phyloP scores from a whole-genome alignment of 1,139 yeast genomes.

The Sugiyamaella grinbergsii region DNA sequence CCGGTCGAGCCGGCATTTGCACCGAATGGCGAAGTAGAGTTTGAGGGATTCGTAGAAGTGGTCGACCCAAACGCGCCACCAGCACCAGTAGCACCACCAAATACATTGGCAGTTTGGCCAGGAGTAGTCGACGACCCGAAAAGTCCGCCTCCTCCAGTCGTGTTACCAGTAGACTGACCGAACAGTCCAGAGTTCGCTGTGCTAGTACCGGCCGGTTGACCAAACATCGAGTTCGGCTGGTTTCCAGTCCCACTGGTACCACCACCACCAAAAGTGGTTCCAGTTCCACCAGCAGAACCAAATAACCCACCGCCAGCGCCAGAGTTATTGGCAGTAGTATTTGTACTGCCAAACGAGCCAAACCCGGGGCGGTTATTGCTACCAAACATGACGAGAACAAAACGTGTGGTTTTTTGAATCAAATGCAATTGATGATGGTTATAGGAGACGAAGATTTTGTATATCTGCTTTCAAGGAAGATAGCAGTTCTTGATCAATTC shows the following conservation, averaged over 20 bases:
- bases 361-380: slow-evolving; percentile 29
- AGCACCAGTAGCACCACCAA: slow-evolving; percentile 25
- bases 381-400: slow-evolving; percentile 35
- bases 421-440: no score
- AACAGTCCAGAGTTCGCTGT: slow-evolving; percentile 15
- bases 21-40: slow-evolving; percentile 35
- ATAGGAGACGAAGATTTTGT: no score
- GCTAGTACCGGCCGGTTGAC: slow-evolving; percentile 3
- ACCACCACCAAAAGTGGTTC: slow-evolving; percentile 29
- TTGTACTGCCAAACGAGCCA: slow-evolving; percentile 41
- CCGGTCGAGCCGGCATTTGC: slow-evolving; percentile 24
- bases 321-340: slow-evolving; percentile 27
- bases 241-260: slow-evolving; percentile 20
- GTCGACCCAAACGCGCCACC: slow-evolving; percentile 37
- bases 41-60: slow-evolving; percentile 29
- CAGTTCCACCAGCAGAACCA: slow-evolving; percentile 21
- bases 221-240: slow-evolving; percentile 19
- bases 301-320: slow-evolving; percentile 18
- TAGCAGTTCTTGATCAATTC: no score
- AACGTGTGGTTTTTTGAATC: no score
- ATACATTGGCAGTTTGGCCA: slow-evolving; percentile 26
- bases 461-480: not conserved
- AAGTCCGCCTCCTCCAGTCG: slow-evolving; percentile 40
- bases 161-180: slow-evolving; percentile 23
- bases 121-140: slow-evolving; percentile 39